Conservation (phyloP, 768 basidiomycete species). For the Tricholoma flavovirens region DNA sequence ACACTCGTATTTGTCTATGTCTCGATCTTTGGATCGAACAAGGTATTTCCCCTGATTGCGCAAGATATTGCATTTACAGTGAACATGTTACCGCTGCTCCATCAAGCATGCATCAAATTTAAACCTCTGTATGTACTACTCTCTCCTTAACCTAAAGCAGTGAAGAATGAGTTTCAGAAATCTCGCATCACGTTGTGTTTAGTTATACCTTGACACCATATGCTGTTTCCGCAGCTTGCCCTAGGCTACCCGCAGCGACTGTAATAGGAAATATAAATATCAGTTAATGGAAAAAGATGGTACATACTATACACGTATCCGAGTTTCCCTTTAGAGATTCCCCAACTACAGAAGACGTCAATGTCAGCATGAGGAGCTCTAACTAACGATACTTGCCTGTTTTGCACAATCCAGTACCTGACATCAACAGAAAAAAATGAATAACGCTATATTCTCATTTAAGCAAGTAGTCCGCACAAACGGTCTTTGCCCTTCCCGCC, state of each 20-base stretch:
- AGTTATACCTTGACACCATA: background rate
- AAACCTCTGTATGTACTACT: background rate
- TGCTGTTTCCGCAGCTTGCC: background rate
- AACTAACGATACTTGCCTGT: background rate
- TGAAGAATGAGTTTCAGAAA: background rate
- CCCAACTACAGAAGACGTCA: background rate
- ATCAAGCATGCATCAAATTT: background rate
- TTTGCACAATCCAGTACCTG: background rate
- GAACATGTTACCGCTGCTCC: background rate
- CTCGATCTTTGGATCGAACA: too few species aligned
- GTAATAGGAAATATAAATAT: background rate
- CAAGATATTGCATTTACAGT: too few species aligned
- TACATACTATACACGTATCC: background rate
- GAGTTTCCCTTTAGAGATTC: background rate
- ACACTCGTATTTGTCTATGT: too few species aligned
- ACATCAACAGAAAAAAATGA: background rate
- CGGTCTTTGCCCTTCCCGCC: background rate
- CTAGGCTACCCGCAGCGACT: background rate
- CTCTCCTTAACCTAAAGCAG: background rate
- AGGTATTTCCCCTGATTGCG: too few species aligned
- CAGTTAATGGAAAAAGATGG: background rate
- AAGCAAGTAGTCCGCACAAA: background rate
- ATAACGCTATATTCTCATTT: background rate
- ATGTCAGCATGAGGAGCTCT: background rate
- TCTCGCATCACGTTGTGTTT: background rate